Conservation (phyloP, 2,329 filamentous ascomycete genomes). For the Aureobasidium sp. region DNA sequence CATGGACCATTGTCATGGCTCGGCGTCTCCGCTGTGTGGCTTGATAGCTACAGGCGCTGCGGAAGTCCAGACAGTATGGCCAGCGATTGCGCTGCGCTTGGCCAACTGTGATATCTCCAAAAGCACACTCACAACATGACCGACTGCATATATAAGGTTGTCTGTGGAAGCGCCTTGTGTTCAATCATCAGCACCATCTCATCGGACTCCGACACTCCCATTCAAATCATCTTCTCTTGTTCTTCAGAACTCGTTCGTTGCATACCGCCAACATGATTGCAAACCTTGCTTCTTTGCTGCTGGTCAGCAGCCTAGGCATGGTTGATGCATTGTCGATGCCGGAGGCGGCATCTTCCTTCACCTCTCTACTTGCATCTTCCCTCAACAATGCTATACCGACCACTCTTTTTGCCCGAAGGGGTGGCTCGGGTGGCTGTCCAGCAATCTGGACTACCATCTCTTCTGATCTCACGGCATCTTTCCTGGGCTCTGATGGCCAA, state of each 20-base stretch:
- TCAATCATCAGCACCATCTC: neutral
- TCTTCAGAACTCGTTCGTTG: neutral
- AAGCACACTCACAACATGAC: neutral
- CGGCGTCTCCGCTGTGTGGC: neutral
- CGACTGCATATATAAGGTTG: neutral
- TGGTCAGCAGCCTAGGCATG: neutral
- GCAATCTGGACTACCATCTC: constrained; percentile 27
- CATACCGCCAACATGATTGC: neutral
- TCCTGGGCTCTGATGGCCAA: constrained; percentile 23
- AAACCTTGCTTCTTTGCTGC: neutral
- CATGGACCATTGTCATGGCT: neutral
- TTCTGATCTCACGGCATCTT: constrained; percentile 25
- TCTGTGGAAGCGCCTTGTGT: neutral
- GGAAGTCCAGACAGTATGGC: neutral
- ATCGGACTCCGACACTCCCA: neutral
- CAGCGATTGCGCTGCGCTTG: neutral
- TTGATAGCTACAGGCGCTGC: neutral
- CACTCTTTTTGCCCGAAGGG: neutral
- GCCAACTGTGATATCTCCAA: neutral
- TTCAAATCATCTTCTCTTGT: neutral
- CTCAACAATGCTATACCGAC: constrained; percentile 13
- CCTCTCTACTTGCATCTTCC: constrained; percentile 4
- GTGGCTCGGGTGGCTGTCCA: constrained; percentile 21
- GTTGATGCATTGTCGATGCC: neutral
- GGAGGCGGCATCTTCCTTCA: neutral